These are phyloP conservation scores for Reticulascus tulasneorum DNA, from an alignment of 2,329 filamentous ascomycete species.

Conservation along the genomic window DNA sequence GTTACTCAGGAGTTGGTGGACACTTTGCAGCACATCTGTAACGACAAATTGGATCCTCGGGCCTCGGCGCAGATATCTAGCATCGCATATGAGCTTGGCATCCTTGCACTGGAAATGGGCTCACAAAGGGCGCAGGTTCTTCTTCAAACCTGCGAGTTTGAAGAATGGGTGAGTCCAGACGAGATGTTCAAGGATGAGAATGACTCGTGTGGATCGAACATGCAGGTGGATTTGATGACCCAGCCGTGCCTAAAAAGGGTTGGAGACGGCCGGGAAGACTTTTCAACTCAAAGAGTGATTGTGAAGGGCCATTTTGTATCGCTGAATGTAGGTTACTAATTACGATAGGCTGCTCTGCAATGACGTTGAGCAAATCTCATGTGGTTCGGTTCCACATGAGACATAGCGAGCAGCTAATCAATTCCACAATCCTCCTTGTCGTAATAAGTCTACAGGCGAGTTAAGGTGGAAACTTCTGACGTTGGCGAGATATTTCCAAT, in stretches of 20 bases:
- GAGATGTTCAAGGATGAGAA: not conserved
- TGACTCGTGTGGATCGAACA: not conserved
- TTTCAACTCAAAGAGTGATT: not conserved
- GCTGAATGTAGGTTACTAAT: no score
- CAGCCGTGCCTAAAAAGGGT: slow-evolving; percentile 3
- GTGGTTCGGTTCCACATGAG: no score
- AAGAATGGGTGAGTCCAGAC: not conserved
- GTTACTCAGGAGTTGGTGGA: not conserved
- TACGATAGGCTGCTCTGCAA: no score
- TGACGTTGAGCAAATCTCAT: no score
- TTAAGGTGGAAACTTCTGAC: no score
- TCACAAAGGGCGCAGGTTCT: slow-evolving; percentile 6
- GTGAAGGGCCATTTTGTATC: slow-evolving; percentile 2
- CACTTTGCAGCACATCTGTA: not conserved
- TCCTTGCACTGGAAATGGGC: slow-evolving; percentile 6
- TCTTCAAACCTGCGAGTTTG: slow-evolving; percentile 1
- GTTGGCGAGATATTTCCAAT: no score
- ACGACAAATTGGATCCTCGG: not conserved
- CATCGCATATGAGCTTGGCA: not conserved
- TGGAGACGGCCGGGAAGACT: slow-evolving; percentile 6
- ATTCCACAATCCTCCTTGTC: no score
- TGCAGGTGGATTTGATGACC: slow-evolving; percentile 6
- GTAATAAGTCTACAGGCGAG: no score
- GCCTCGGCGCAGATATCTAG: not conserved
- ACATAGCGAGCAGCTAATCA: no score